Base-by-base conservation (phyloP, 768 basidiomycete species). In the Tubosaeta brunneosetosa region DNA sequence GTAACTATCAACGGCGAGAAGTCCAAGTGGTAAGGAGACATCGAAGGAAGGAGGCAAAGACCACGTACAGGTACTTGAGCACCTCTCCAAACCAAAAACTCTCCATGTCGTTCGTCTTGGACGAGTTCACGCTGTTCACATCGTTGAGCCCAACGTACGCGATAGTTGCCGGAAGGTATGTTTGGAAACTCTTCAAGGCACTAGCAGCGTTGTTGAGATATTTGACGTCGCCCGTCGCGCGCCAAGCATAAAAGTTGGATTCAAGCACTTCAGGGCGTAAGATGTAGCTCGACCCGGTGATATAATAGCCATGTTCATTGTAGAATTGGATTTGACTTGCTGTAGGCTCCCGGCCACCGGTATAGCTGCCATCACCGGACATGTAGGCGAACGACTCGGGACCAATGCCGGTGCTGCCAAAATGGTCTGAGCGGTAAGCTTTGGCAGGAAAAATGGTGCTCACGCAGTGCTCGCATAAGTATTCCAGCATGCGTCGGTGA, bases 241-340 rank as follows among this genome's bases (percentile, higher is more conserved):
- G 80, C 76, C 76, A 90, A 0, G 86, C 88, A 53, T 89, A 85
- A 72, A 89, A 89, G 72, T 88, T 88, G 48, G 82, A 85, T 65
- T 90, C 86, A 16, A 90, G 77, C 19, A 90, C 86, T 67, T 89
- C 86, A 0, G 88, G 88, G 27, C 88, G 84, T 37, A 82, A 71
- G 63, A 83, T 77, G 58, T 89, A 90, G 27, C 62, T 58, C 16
- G 64, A 26, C 6, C 64, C 55, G 13, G 77, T 78, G 57, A 86
- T 80, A 60, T 85, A 89, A 67, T 78, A 88, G 0, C 86, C 88
- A 57, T 88, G 73, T 53, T 78, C 14, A 11, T 78, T 47, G 68
- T 85, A 80, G 72, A 87, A 88, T 0, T 67, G 66, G 6, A 73
- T 55, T 82, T 77, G 36, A 50, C 68, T 3, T 60, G 55, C 8